phyloP scores from a whole-genome alignment of 208 protist genomes.

The Endotrypanum monterogeii region DNA sequence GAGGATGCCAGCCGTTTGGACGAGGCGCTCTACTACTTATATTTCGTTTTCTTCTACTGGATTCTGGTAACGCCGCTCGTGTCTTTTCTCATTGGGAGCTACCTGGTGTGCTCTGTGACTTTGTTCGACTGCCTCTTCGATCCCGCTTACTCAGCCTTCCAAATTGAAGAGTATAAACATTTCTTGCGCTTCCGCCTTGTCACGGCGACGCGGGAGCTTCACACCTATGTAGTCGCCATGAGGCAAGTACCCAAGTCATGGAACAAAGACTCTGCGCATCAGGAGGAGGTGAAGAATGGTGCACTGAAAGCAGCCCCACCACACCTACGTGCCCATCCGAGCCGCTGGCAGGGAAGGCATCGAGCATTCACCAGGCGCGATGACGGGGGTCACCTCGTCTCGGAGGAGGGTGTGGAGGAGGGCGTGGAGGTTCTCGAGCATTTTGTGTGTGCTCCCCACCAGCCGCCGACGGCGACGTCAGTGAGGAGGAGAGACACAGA shows the following conservation, averaged over 20 bases:
- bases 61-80: constrained; percentile 77
- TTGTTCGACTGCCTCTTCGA: constrained; percentile 80
- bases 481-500: too few relatives aligned
- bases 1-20: constrained; percentile 40
- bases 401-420: constrained; percentile 16
- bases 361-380: not conserved
- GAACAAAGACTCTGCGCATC: constrained; percentile 48
- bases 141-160: constrained; percentile 79
- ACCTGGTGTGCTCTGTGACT: constrained; percentile 67
- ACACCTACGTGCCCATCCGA: constrained; percentile 63
- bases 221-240: constrained; percentile 66
- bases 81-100: constrained; percentile 78
- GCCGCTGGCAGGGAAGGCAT: constrained; percentile 53
- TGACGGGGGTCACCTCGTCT: not conserved
- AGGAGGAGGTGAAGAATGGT: constrained; percentile 36
- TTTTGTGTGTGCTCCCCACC: constrained; percentile 56
- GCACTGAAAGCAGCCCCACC: constrained; percentile 38
- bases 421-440: constrained; percentile 47
- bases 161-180: constrained; percentile 88
- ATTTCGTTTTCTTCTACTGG: constrained; percentile 83
- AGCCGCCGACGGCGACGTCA: not conserved
- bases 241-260: constrained; percentile 70
- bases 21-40: constrained; percentile 70
- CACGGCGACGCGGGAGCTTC: constrained; percentile 51
- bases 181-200: constrained; percentile 78